Percentiles rank a stretch among this genome's conserved stretches.
Evolutionary conservation across 2,329 filamentous ascomycete genomes (phyloP).

Genomic region (Orbilia brochopaga): DNA sequence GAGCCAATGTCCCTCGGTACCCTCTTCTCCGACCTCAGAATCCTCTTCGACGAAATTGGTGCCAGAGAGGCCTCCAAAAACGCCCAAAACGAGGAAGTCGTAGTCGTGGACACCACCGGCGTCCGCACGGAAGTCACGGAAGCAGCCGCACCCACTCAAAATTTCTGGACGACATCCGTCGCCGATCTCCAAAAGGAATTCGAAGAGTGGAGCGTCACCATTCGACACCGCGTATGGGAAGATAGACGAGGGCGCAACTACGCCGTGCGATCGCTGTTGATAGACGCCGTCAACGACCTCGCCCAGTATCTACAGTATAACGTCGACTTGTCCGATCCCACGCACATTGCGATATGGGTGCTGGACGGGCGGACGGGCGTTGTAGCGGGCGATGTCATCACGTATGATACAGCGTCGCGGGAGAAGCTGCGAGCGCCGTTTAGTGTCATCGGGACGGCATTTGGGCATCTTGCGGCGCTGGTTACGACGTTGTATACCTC

Average conservation of each 20-base stretch:
- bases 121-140: too few species aligned
- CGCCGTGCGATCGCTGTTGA: not conserved
- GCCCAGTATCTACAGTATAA: not conserved
- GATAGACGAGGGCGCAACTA: not conserved
- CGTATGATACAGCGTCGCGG: slow-evolving; percentile 15
- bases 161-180: not conserved
- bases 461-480: slow-evolving; percentile 15
- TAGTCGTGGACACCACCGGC: too few species aligned
- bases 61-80: not conserved
- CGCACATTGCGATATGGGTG: slow-evolving; percentile 27
- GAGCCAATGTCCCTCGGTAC: not conserved
- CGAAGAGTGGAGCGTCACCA: not conserved
- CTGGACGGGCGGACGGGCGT: not conserved
- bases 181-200: not conserved
- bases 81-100: too few species aligned
- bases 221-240: slow-evolving; percentile 7
- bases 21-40: not conserved
- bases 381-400: not conserved
- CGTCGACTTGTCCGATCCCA: slow-evolving; percentile 17
- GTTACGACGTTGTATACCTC: slow-evolving; percentile 10
- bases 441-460: slow-evolving; percentile 15
- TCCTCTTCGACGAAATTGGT: not conserved
- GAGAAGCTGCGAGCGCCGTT: slow-evolving; percentile 13
- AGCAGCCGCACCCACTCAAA: not conserved
- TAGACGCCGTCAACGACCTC: slow-evolving; percentile 10